A percentile compares a stretch with the other conserved stretches of the same genome.
These are phyloP conservation scores for Tylopilus subfusipes DNA, from an alignment of 768 basidiomycete genomes.

Conservation along the genomic window DNA sequence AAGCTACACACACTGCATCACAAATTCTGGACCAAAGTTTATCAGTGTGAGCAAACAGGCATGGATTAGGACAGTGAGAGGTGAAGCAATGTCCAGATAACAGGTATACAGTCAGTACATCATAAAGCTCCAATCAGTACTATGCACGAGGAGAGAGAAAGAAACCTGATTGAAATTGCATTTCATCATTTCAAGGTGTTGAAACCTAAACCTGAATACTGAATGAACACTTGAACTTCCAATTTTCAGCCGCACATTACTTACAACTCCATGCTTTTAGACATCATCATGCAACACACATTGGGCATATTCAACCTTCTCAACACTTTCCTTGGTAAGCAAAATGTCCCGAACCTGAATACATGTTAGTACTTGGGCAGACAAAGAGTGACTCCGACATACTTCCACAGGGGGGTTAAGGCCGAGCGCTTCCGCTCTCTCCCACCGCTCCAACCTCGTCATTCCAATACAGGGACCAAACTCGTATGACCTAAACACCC, in stretches of 20 bases:
- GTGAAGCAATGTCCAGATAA: background rate
- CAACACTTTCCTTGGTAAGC: slow-evolving; percentile 59
- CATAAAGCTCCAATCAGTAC: background rate
- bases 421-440: slow-evolving; percentile 74
- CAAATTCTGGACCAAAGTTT: background rate
- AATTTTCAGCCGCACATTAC: background rate
- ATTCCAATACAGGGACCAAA: slow-evolving; percentile 81
- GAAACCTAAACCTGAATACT: background rate
- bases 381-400: slow-evolving; percentile 14
- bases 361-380: background rate
- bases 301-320: slow-evolving; percentile 51
- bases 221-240: background rate
- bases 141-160: background rate
- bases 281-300: slow-evolving; percentile 55
- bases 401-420: slow-evolving; percentile 80
- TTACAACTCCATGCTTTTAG: slow-evolving; percentile 6
- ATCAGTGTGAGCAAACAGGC: background rate
- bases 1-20: too few relatives aligned
- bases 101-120: slow-evolving; percentile 5
- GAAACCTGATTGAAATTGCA: background rate
- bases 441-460: slow-evolving; percentile 83
- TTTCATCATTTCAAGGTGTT: background rate
- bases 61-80: background rate
- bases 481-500: slow-evolving; percentile 56
- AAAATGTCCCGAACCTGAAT: slow-evolving; percentile 76